Percentiles rank a stretch among this genome's conserved stretches.
Conservation (phyloP, 345 rosid species). For the Garcia nutans region DNA sequence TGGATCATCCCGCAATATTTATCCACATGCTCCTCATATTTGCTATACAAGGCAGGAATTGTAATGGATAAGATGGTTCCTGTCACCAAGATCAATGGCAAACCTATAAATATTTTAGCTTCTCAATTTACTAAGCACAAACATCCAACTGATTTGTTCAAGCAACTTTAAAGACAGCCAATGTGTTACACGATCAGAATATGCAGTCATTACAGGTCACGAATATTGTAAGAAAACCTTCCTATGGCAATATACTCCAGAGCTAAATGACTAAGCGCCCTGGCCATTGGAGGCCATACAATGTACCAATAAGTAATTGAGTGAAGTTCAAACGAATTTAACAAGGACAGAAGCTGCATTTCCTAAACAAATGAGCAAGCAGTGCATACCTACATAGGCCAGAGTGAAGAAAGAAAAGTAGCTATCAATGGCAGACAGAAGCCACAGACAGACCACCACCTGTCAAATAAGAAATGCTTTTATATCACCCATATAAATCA, state of each 20-base stretch:
- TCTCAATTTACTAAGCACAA: neutral
- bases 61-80: conserved; percentile 77
- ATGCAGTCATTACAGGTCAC: neutral
- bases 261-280: neutral
- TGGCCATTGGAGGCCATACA: neutral
- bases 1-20: conserved; percentile 69
- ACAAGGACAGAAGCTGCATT: neutral
- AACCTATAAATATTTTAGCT: conserved; percentile 1
- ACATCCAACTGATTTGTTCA: neutral
- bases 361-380: conserved; percentile 11
- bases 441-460: conserved; percentile 92
- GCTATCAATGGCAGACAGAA: conserved; percentile 74
- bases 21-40: conserved; percentile 61
- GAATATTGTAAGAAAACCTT: neutral
- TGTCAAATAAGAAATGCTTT: conserved; percentile 33
- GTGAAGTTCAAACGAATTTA: neutral
- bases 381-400: conserved; percentile 70
- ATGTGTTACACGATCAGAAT: neutral
- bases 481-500: neutral
- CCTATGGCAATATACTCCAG: neutral
- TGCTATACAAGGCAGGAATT: conserved; percentile 78
- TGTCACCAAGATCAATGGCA: conserved; percentile 35
- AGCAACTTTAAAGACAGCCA: neutral
- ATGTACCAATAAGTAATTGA: neutral
- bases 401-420: conserved; percentile 82